Percentiles rank a stretch among this genome's conserved stretches.
Evolutionary conservation across 352 stramenopile genomes (phyloP).

Genomic region (Globisporangium recalcitrans): DNA sequence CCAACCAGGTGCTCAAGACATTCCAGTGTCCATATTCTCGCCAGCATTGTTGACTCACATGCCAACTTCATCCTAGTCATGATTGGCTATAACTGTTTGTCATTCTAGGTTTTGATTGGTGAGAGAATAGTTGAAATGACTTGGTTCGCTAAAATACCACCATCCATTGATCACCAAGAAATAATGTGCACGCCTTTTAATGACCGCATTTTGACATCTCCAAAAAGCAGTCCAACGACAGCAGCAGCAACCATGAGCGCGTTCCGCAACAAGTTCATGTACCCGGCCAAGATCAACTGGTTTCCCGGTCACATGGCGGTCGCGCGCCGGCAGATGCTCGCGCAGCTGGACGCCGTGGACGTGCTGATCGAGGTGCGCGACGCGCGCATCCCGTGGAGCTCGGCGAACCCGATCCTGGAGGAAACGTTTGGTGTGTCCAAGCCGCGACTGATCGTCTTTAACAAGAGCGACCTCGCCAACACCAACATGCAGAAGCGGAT

Average conservation of each 20-base stretch:
- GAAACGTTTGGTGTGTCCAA: slow-evolving; percentile 73
- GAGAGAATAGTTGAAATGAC: not conserved
- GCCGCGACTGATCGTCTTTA: slow-evolving; percentile 79
- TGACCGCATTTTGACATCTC: not conserved
- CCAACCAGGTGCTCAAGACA: too few relatives aligned
- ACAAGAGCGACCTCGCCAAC: slow-evolving; percentile 86
- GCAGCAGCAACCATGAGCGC: slow-evolving; percentile 57
- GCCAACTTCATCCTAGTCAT: not conserved
- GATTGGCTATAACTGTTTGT: not conserved
- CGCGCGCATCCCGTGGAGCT: slow-evolving; percentile 79
- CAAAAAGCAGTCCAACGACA: not conserved
- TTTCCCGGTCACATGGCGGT: slow-evolving; percentile 85
- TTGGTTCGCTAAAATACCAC: slow-evolving; percentile 19
- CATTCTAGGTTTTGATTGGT: not conserved
- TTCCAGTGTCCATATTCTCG: too few relatives aligned
- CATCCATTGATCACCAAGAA: slow-evolving; percentile 9
- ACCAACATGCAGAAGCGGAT: slow-evolving; percentile 79
- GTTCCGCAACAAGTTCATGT: slow-evolving; percentile 76
- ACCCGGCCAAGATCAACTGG: slow-evolving; percentile 83
- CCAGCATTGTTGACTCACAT: not conserved
- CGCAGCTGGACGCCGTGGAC: slow-evolving; percentile 76
- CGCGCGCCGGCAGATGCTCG: slow-evolving; percentile 74
- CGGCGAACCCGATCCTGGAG: slow-evolving; percentile 76
- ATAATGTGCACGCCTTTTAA: not conserved
- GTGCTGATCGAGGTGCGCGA: slow-evolving; percentile 83